A percentile compares a stretch with the other conserved stretches of the same genome.
Conservation (phyloP, 2,329 filamentous ascomycete species). For the Fusarium sp. region DNA sequence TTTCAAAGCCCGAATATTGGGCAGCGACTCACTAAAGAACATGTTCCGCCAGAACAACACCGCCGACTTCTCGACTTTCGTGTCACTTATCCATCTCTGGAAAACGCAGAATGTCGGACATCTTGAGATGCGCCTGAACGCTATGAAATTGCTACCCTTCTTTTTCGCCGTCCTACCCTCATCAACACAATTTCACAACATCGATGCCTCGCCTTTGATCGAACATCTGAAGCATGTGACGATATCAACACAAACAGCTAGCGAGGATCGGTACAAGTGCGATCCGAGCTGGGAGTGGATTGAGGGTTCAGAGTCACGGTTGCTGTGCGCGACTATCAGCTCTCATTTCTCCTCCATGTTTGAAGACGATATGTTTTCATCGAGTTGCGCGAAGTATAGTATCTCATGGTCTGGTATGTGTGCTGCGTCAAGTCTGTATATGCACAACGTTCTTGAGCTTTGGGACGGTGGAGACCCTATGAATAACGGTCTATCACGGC, state of each 20-base stretch:
- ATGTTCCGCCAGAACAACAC: slow-evolving; percentile 21
- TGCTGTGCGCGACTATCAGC: slow-evolving; percentile 22
- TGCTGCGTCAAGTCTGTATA: slow-evolving; percentile 25
- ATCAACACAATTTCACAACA: neutral
- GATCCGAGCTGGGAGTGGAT: slow-evolving; percentile 40
- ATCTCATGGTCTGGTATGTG: slow-evolving; percentile 36
- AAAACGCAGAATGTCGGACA: slow-evolving; percentile 33
- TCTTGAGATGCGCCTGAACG: slow-evolving; percentile 26
- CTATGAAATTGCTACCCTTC: slow-evolving; percentile 33
- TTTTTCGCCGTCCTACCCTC: slow-evolving; percentile 27
- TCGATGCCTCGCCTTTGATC: slow-evolving; percentile 24
- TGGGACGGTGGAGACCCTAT: slow-evolving; percentile 22
- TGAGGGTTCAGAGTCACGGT: slow-evolving; percentile 37
- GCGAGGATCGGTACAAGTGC: neutral
- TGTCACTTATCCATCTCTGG: slow-evolving; percentile 33
- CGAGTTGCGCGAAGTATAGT: neutral
- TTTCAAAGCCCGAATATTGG: slow-evolving; percentile 33
- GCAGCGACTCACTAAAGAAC: slow-evolving; percentile 16
- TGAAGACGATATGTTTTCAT: neutral
- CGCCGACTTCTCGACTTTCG: slow-evolving; percentile 20
- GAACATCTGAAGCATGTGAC: slow-evolving; percentile 34
- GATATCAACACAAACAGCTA: neutral
- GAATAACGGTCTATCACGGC: slow-evolving; percentile 5
- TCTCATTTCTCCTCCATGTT: slow-evolving; percentile 35
- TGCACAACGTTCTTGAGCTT: slow-evolving; percentile 32